A percentile compares a stretch with the other conserved stretches of the same genome.
These are phyloP conservation scores for Melaleuca quinquenervia DNA, from an alignment of 345 rosid species.

Conservation along the genomic window DNA sequence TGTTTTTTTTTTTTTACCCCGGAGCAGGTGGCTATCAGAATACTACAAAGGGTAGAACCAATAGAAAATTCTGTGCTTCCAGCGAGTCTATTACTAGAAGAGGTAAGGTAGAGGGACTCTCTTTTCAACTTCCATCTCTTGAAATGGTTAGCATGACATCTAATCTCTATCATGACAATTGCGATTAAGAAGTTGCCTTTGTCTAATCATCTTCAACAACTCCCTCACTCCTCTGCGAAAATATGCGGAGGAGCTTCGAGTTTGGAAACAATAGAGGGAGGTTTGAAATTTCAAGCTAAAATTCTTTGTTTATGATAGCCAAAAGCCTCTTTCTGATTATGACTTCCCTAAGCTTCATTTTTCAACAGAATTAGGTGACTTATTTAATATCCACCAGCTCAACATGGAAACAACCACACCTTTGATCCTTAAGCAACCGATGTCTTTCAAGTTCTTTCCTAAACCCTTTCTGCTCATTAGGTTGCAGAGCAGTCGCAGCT, in stretches of 20 bases:
- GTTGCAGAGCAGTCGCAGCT: neutral
- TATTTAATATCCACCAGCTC: neutral
- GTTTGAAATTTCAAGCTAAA: neutral
- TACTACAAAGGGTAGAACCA: too few species aligned
- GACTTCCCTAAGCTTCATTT: neutral
- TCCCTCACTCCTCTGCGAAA: neutral
- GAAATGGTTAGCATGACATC: neutral
- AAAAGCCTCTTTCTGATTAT: neutral
- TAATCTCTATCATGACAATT: neutral
- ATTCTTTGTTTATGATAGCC: neutral
- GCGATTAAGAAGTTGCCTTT: neutral
- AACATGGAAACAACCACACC: neutral
- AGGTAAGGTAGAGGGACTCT: neutral
- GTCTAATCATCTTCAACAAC: neutral
- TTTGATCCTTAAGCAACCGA: neutral
- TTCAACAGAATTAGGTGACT: neutral
- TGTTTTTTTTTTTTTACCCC: too few species aligned
- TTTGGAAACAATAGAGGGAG: neutral
- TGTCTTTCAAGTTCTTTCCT: neutral
- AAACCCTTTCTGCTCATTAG: neutral
- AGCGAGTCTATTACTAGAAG: neutral
- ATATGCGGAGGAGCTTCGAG: neutral
- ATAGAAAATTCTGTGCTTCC: too few species aligned
- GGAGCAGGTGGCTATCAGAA: too few species aligned
- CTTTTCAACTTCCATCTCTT: neutral